These are phyloP conservation scores for Tulasnella sp. DNA, from an alignment of 768 basidiomycete species.

Conservation along the genomic window DNA sequence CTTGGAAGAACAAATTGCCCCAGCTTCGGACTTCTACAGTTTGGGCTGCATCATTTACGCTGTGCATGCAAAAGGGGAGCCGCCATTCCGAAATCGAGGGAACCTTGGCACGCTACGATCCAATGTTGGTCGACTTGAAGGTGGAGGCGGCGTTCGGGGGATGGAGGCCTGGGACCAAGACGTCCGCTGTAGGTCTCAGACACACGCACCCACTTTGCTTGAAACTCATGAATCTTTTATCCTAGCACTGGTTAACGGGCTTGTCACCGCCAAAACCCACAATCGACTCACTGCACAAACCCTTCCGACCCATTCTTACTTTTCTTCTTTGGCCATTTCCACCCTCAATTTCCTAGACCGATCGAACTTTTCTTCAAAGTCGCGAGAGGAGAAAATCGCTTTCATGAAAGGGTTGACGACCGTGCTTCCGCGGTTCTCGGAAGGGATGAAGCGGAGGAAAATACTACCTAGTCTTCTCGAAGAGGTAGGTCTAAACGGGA, in stretches of 20 bases:
- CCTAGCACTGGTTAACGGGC: conserved; percentile 69
- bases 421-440: conserved; percentile 79
- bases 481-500: too few relatives aligned
- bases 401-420: conserved; percentile 85
- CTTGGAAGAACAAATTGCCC: conserved; percentile 75
- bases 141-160: conserved; percentile 37
- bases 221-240: conserved; percentile 15
- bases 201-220: not conserved
- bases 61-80: conserved; percentile 75
- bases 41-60: conserved; percentile 87
- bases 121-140: conserved; percentile 49
- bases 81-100: conserved; percentile 82
- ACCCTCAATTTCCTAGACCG: conserved; percentile 95
- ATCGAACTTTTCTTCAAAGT: conserved; percentile 89
- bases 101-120: conserved; percentile 61
- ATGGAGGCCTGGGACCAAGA: conserved; percentile 62
- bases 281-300: conserved; percentile 68
- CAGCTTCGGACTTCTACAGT: conserved; percentile 88
- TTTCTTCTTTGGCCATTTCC: conserved; percentile 90
- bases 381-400: conserved; percentile 89
- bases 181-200: conserved; percentile 50
- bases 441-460: conserved; percentile 77
- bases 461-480: conserved; percentile 88
- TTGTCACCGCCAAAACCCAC: conserved; percentile 72
- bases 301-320: conserved; percentile 80